Evolutionary conservation across 2,329 filamentous ascomycete genomes (phyloP).

Genomic region (Aureobasidium uvarum): DNA sequence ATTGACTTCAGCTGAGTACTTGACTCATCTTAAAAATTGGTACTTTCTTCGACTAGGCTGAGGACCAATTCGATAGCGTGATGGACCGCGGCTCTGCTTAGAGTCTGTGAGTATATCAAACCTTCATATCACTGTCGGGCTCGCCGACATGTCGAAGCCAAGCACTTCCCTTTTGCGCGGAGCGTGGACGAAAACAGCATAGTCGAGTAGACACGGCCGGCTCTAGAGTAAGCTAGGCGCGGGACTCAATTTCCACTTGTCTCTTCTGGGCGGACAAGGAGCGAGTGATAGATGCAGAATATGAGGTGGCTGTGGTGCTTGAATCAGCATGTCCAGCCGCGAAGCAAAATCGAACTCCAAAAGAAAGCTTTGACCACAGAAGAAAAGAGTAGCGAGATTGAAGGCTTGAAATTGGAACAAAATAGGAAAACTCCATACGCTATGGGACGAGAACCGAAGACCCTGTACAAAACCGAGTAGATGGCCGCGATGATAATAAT

Average conservation of each 20-base stretch:
- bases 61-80: not conserved
- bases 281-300: not conserved
- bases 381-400: not conserved
- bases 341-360: not conserved
- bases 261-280: not conserved
- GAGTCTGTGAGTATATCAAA: not conserved
- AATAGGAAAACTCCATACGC: constrained; percentile 11
- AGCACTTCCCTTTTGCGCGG: not conserved
- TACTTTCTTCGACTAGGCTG: not conserved
- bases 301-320: not conserved
- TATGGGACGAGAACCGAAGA: constrained; percentile 5
- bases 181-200: not conserved
- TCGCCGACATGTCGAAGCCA: not conserved
- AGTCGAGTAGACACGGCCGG: not conserved
- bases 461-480: not conserved
- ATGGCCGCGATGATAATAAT: not conserved
- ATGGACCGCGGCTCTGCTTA: not conserved
- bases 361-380: not conserved
- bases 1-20: not conserved
- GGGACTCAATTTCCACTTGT: not conserved
- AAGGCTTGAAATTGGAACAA: not conserved
- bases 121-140: not conserved
- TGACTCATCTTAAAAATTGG: not conserved
- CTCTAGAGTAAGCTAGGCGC: not conserved
- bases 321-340: not conserved